These are phyloP conservation scores for Chloropicon primus DNA, from an alignment of 139 green algal species.

Conservation along the genomic window DNA sequence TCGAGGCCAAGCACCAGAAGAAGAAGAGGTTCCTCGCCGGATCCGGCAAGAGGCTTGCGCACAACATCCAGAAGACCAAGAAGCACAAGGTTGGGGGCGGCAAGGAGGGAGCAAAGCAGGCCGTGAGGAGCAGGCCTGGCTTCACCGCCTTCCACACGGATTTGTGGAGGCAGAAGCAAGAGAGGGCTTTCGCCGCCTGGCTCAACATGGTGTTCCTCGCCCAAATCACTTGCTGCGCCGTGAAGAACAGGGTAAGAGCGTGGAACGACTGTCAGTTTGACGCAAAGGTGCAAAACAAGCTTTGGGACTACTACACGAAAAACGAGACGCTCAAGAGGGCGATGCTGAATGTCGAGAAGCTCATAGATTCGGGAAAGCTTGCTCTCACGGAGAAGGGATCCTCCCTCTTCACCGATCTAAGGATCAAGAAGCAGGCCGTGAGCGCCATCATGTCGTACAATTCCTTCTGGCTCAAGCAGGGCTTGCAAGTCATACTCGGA, in stretches of 20 bases:
- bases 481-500: conserved; percentile 32
- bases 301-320: conserved; percentile 23
- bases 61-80: neutral
- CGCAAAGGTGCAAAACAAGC: conserved; percentile 11
- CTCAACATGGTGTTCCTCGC: conserved; percentile 42
- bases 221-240: neutral
- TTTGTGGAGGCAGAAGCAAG: conserved; percentile 55
- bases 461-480: conserved; percentile 67
- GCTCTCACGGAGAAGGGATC: neutral
- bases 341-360: conserved; percentile 41
- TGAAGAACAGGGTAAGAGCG: neutral
- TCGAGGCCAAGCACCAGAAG: neutral
- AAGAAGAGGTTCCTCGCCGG: neutral
- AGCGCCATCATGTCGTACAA: conserved; percentile 53
- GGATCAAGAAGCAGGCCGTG: neutral
- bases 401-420: neutral
- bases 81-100: no score
- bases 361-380: conserved; percentile 35
- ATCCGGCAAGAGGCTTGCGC: neutral
- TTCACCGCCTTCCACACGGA: conserved; percentile 6
- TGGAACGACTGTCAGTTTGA: neutral
- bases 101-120: no score
- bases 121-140: no score
- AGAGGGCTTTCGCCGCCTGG: conserved; percentile 45
- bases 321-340: conserved; percentile 24